These are phyloP conservation scores for Yamadazyma takamatsuzukensis DNA, from an alignment of 805 yeast species.

Conservation along the genomic window DNA sequence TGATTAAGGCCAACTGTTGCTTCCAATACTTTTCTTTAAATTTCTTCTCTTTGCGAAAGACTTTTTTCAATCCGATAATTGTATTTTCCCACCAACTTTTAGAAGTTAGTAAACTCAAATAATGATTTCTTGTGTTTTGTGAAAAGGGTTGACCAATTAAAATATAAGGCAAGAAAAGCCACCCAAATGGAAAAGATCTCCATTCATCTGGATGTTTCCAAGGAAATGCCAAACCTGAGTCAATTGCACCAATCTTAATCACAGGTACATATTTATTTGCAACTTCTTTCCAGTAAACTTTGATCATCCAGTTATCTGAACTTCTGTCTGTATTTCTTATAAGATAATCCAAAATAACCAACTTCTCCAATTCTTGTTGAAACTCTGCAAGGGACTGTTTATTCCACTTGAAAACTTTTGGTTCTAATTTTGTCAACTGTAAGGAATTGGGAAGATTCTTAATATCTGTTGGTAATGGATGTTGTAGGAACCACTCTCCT, in stretches of 20 bases:
- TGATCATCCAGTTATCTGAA: slow-evolving; percentile 75
- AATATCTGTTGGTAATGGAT: slow-evolving; percentile 35
- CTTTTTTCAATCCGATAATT: slow-evolving; percentile 39
- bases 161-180: slow-evolving; percentile 64
- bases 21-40: slow-evolving; percentile 65
- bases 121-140: slow-evolving; percentile 50
- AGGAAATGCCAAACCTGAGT: slow-evolving; percentile 71
- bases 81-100: slow-evolving; percentile 70
- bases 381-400: slow-evolving; percentile 45
- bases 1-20: slow-evolving; percentile 64
- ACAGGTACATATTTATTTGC: slow-evolving; percentile 24
- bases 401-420: slow-evolving; percentile 49
- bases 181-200: slow-evolving; percentile 76
- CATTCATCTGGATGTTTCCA: slow-evolving; percentile 84
- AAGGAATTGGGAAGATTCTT: slow-evolving; percentile 37
- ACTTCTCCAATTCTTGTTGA: slow-evolving; percentile 59
- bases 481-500: slow-evolving; percentile 48
- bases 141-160: slow-evolving; percentile 69
- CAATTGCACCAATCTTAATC: slow-evolving; percentile 65
- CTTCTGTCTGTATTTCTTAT: slow-evolving; percentile 77
- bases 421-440: slow-evolving; percentile 10
- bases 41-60: slow-evolving; percentile 55
- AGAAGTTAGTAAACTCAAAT: slow-evolving; percentile 56
- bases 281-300: slow-evolving; percentile 41
- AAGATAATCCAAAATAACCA: slow-evolving; percentile 67